These are phyloP conservation scores for Leavenworthia alabamica DNA, from an alignment of 345 rosid genomes.

Conservation along the genomic window DNA sequence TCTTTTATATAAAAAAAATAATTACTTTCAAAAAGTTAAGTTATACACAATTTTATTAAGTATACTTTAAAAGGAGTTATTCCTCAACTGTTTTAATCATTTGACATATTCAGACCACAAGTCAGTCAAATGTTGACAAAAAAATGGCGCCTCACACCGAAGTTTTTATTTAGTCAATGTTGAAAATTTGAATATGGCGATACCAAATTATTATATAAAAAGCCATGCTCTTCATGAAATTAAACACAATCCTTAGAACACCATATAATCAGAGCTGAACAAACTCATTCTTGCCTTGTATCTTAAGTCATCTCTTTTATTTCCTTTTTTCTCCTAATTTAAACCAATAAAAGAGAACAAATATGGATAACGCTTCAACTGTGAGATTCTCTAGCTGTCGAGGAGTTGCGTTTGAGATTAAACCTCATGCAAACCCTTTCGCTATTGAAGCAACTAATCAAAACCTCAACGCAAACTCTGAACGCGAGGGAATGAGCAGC, in stretches of 20 bases:
- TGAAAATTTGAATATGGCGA: neutral
- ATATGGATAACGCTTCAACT: conserved; percentile 33
- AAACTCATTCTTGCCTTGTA: neutral
- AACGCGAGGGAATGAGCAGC: conserved; percentile 10
- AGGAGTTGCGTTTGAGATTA: conserved; percentile 61
- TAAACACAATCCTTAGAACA: neutral
- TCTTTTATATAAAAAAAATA: too few species aligned
- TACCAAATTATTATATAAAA: conserved; percentile 5
- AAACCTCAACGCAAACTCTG: conserved; percentile 19
- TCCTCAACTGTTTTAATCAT: neutral
- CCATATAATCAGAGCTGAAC: neutral
- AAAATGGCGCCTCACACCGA: neutral
- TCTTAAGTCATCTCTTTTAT: neutral
- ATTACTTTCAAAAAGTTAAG: too few species aligned
- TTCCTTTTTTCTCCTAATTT: neutral
- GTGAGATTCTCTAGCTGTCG: conserved; percentile 65
- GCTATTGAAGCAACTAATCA: neutral
- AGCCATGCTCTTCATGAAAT: conserved; percentile 2
- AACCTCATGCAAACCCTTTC: conserved; percentile 50
- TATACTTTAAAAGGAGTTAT: neutral
- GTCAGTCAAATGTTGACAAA: neutral
- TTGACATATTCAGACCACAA: conserved; percentile 16
- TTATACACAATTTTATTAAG: neutral
- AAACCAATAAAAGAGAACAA: neutral
- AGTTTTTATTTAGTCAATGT: neutral